Evolutionary conservation across 352 stramenopile genomes (phyloP).

Genomic region (Pythium brassicae): DNA sequence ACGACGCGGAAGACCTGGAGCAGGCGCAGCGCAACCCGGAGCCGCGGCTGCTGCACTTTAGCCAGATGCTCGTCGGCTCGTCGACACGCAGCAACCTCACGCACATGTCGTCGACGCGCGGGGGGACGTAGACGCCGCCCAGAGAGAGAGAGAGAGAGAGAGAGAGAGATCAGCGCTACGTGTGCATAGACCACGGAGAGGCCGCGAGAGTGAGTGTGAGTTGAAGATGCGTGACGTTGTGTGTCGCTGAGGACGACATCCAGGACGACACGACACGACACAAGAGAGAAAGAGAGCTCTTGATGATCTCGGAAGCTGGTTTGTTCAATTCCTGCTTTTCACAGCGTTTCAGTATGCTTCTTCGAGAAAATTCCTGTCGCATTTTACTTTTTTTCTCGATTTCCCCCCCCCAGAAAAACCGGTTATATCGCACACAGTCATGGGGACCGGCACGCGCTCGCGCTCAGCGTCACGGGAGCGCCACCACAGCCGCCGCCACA

Average conservation of each 20-base stretch:
- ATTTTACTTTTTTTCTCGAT: background rate
- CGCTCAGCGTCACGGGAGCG: slow-evolving; percentile 22
- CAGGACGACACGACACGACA: no score
- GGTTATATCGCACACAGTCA: background rate
- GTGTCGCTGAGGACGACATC: no score
- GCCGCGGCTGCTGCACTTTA: slow-evolving; percentile 54
- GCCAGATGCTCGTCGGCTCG: slow-evolving; percentile 18
- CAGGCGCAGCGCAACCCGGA: slow-evolving; percentile 46
- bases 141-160: background rate
- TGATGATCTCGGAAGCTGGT: background rate
- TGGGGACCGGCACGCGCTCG: slow-evolving; percentile 9
- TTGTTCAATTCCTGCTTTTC: background rate
- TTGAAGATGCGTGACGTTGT: background rate
- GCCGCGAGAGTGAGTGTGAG: no score
- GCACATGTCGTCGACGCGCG: slow-evolving; percentile 8
- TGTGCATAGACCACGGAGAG: background rate
- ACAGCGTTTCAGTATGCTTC: background rate
- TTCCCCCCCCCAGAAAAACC: background rate
- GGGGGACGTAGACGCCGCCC: background rate
- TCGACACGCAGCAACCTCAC: slow-evolving; percentile 17
- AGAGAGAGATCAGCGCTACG: background rate
- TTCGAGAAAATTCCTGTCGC: background rate
- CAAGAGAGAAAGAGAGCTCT: no score
- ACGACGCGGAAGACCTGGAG: slow-evolving; percentile 35
- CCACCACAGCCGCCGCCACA: slow-evolving; percentile 3